Base-by-base conservation (phyloP, 441 rosid species). In the Eruca vesicaria region DNA sequence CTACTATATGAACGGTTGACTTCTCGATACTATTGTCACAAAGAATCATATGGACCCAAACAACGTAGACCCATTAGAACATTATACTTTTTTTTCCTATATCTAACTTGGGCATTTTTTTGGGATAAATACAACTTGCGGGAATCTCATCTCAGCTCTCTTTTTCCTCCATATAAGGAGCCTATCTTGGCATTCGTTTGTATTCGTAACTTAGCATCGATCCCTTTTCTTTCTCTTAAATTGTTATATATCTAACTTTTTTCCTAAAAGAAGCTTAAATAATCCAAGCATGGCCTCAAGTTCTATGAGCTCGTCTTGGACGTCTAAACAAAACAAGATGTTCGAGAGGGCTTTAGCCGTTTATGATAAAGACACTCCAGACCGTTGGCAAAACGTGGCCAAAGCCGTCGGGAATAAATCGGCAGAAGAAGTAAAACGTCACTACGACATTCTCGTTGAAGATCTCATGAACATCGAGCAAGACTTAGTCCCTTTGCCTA, bases 321-420 rank as follows among this genome's bases (percentile, higher is more conserved):
- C 84, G 7, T 61, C 48, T 26, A 60, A 68, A 59, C 83, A 84
- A 48, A 81, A 84, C 69, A 81, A 81, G 75, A 57, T 41, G 72
- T 81, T 84, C 52, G 84, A 84, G 58, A 78, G 77, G 66, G 84
- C 84, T 20, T 75, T 84, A 75, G 84, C 84, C 15, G 31, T 77
- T 52, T 71, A 74, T 28, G 84, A 81, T 29, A 68, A 76, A 71
- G 78, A 81, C 71, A 71, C 74, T 43, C 83, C 78, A 1, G 83
- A 81, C 57, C 80, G 83, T n/a, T 84, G 84, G 86, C 78, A 81
- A 50, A 84, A 71, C 26, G 80, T 81, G 29, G 84, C 86, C 3
- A 73, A 63, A 36, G 76, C 80, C 26, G 83, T 81, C 0, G 85
- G 85, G 29, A 69, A 73, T 32, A 84, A 77, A 80, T 79, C 84